Conservation (phyloP, 495 filamentous ascomycete genomes). For the Hyaloscypha hepaticicola region DNA sequence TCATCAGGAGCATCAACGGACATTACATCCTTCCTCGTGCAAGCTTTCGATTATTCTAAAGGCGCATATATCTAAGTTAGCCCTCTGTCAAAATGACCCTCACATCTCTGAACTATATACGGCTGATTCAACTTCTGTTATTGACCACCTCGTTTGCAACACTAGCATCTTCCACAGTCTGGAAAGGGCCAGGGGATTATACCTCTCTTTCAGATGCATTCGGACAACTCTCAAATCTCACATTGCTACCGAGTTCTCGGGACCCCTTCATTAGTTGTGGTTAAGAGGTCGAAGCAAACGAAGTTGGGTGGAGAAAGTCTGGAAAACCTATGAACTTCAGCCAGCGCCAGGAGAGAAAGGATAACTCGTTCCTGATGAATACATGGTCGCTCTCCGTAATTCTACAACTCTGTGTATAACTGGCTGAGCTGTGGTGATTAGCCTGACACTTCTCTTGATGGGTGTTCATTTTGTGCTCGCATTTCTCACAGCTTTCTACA, state of each 20-base stretch:
- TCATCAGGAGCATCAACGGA: too few species aligned
- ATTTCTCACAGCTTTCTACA: conserved; percentile 42
- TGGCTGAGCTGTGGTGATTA: conserved; percentile 35
- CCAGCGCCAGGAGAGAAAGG: conserved; percentile 3
- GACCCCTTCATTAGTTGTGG: conserved; percentile 31
- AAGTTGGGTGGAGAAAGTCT: conserved; percentile 18
- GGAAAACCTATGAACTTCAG: conserved; percentile 15
- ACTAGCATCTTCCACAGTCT: not conserved
- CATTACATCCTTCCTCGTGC: too few species aligned
- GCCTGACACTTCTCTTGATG: conserved; percentile 32
- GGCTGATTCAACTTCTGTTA: not conserved
- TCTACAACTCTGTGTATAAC: conserved; percentile 11
- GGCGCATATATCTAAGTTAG: too few species aligned
- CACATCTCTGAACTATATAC: not conserved
- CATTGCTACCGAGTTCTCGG: not conserved
- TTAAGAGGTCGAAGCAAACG: conserved; percentile 32
- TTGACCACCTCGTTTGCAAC: not conserved
- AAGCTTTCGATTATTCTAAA: too few species aligned
- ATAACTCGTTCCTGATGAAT: conserved; percentile 8
- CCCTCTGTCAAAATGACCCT: too few species aligned
- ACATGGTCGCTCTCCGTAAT: conserved; percentile 14
- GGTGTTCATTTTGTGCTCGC: conserved; percentile 40
- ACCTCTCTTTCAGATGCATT: conserved; percentile 23
- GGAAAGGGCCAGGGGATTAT: conserved; percentile 16
- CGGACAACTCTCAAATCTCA: conserved; percentile 15